Percentiles rank a stretch among this genome's conserved stretches.
phyloP scores from a whole-genome alignment of 345 rosid species.

The Brassica cretica region DNA sequence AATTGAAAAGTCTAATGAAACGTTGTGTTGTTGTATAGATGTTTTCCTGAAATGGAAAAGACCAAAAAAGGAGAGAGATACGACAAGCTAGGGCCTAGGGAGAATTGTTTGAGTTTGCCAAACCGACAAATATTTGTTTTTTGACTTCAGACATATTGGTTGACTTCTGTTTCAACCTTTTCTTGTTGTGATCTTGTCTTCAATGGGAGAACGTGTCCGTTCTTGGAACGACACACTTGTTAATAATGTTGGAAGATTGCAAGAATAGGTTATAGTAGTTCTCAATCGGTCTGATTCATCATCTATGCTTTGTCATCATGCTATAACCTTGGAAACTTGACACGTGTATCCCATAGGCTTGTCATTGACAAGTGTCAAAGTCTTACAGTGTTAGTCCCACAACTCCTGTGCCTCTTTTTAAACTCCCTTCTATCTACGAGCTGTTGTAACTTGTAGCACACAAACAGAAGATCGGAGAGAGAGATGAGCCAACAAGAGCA shows the following conservation, averaged over 20 bases:
- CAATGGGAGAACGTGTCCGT: neutral
- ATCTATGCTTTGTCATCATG: conserved; percentile 9
- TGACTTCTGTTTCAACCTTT: conserved; percentile 31
- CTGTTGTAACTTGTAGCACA: neutral
- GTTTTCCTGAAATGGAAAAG: conserved; percentile 7
- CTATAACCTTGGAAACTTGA: neutral
- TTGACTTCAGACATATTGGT: conserved; percentile 21
- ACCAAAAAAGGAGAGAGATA: conserved; percentile 10
- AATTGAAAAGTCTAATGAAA: neutral
- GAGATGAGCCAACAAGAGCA: conserved; percentile 76
- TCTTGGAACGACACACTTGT: no score
- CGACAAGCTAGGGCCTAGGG: conserved; percentile 23
- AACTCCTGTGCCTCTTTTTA: conserved; percentile 3
- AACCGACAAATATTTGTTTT: conserved; percentile 12
- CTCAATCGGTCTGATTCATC: neutral
- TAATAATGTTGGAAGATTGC: neutral
- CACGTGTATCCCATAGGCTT: conserved; percentile 30
- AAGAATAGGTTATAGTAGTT: neutral
- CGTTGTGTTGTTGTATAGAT: conserved; percentile 7
- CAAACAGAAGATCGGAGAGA: neutral
- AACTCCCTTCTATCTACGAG: neutral
- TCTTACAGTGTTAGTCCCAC: neutral
- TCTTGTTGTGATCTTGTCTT: conserved; percentile 15
- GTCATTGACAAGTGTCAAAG: conserved; percentile 8
- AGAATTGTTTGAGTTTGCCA: conserved; percentile 1